Evolutionary conservation across 2,329 filamentous ascomycete species (phyloP), one percentile per base, ranked within the genome.

Genomic region (Clarireedia monteithiana): DNA sequence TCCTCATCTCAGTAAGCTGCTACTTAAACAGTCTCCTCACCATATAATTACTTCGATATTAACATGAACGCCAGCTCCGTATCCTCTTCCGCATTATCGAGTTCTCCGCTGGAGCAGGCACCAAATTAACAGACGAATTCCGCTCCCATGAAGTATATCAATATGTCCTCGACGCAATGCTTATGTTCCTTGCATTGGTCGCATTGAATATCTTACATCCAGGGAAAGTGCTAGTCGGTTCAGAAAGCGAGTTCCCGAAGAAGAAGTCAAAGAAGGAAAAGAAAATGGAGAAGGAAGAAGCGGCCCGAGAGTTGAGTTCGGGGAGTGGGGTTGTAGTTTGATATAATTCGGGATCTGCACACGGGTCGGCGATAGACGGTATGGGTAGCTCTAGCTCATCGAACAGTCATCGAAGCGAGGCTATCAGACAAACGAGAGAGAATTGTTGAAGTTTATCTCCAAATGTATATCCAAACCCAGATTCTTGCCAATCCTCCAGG

Each of bases 1-100:
- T 74, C 27, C 58, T 66, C 64, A 48, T 50, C 6, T 63, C 66
- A 60, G 4, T 75, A 72, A 23, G 74, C 69, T 14, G 57, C 58
- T 40, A 73, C 74, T 46, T 48, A n/a, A 15, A 49, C 10, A 26
- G 40, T 0, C 65, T 64, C 6, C 60, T 59, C 58, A 3, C 59
- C 67, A 10, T 12, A 12, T 34, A 2, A 53, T 64, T 66, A 1
- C 20, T 20, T 75, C 75, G 1, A 20, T 20, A 6, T 47, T 42
- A 34, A 54, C 6, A 34, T 3, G 10, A 3, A 12, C 10, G 1
- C 30, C 58, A 38, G 58, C 60, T 76, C 27, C 78, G 82, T 36
- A 84, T 85, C 65, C 75, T 83, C 60, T 86, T 78, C 68, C 79
- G 82, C 30, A 72, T 86, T 2, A 67, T 73, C 52, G 81, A 86